Conservation (phyloP, 495 filamentous ascomycete genomes). For the Podospora fimiseda region DNA sequence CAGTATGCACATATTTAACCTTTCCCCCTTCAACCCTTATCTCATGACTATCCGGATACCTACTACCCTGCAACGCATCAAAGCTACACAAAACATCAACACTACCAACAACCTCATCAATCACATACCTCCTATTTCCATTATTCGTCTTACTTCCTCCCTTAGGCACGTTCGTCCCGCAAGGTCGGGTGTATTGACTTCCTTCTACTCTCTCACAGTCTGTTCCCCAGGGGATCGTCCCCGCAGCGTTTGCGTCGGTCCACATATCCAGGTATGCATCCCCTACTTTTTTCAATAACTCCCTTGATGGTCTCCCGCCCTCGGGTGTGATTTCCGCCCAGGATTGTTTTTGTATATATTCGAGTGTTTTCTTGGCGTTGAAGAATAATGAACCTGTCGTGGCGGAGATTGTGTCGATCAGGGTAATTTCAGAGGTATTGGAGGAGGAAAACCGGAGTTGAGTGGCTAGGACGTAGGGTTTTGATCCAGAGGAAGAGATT, state of each 20-base stretch:
- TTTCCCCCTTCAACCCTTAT: constrained; percentile 37
- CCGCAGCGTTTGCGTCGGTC: constrained; percentile 39
- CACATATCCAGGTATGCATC: constrained; percentile 48
- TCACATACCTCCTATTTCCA: constrained; percentile 43
- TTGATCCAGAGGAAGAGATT: constrained; percentile 30
- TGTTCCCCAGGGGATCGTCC: constrained; percentile 41
- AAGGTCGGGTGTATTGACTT: constrained; percentile 31
- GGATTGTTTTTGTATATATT: constrained; percentile 37
- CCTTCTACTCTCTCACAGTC: constrained; percentile 45
- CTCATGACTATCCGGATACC: constrained; percentile 42
- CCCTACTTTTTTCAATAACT: constrained; percentile 36
- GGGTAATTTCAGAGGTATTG: constrained; percentile 27
- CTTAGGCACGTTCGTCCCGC: constrained; percentile 31
- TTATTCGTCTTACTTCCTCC: constrained; percentile 36
- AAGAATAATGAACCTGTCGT: constrained; percentile 45
- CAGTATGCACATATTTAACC: constrained; percentile 43
- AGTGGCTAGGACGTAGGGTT: constrained; percentile 37
- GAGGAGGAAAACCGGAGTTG: constrained; percentile 36
- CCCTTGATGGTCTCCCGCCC: constrained; percentile 23
- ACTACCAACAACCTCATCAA: constrained; percentile 42
- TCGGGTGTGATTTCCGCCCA: constrained; percentile 30
- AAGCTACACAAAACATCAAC: constrained; percentile 45
- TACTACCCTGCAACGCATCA: constrained; percentile 31
- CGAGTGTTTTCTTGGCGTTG: constrained; percentile 37
- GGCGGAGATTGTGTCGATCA: constrained; percentile 42